Conservation (phyloP, 129 eudicot genomes). For the Rutidosis leptorrhynchoides region DNA sequence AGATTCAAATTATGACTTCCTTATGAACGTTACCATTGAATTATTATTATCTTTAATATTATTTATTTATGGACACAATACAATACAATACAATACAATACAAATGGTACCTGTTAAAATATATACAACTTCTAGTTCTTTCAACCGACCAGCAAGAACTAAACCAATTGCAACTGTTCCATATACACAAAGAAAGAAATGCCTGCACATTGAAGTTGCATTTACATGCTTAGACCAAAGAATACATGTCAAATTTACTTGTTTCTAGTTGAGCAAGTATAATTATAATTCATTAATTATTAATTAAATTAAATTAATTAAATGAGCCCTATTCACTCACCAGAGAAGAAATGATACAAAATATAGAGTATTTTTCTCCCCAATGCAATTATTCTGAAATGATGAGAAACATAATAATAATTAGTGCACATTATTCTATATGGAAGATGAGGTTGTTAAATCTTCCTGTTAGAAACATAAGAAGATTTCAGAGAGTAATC, state of each 20-base stretch:
- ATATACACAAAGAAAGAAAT: slow-evolving; percentile 80
- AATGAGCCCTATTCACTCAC: slow-evolving; percentile 46
- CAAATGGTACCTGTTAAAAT: slow-evolving; percentile 65
- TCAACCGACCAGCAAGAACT: slow-evolving; percentile 83
- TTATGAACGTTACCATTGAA: background rate
- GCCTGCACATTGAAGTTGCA: slow-evolving; percentile 59
- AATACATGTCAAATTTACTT: background rate
- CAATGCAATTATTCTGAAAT: slow-evolving; percentile 96
- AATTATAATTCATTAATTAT: background rate
- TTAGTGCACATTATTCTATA: slow-evolving; percentile 8
- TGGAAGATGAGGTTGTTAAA: background rate
- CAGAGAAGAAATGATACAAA: slow-evolving; percentile 85
- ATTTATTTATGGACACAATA: slow-evolving; percentile 9
- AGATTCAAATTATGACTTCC: background rate
- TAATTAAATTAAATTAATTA: background rate
- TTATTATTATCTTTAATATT: no score
- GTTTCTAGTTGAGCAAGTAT: background rate
- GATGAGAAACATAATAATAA: slow-evolving; percentile 14
- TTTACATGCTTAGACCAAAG: slow-evolving; percentile 11
- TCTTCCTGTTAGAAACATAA: background rate
- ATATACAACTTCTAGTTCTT: slow-evolving; percentile 61
- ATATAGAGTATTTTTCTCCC: slow-evolving; percentile 87
- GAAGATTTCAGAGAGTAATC: slow-evolving; percentile 10
- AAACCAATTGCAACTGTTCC: slow-evolving; percentile 73
- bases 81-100: no score